Conservation (phyloP, 345 rosid genomes). For the Brassica incana region DNA sequence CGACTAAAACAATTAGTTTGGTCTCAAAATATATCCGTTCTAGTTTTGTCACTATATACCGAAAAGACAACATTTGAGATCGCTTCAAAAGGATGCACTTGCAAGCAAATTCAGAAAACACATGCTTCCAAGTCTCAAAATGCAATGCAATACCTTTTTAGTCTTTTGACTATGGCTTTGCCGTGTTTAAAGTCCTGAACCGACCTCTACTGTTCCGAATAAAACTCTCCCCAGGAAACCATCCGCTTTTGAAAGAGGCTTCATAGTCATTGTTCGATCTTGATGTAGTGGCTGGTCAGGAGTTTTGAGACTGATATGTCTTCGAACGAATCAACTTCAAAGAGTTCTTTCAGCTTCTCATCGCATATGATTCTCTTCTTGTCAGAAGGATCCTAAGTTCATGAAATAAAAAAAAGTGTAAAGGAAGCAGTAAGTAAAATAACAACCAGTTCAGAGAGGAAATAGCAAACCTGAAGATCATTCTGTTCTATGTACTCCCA, state of each 20-base stretch:
- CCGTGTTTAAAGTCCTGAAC: conserved; percentile 14
- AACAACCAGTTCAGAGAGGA: conserved; percentile 7
- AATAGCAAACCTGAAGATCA: conserved; percentile 57
- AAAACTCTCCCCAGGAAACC: not conserved
- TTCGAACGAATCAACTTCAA: conserved; percentile 53
- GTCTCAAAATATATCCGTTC: conserved; percentile 26
- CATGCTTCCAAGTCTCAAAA: conserved; percentile 35
- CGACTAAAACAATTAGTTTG: conserved; percentile 18
- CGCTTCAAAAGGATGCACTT: conserved; percentile 23
- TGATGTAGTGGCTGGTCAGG: conserved; percentile 52
- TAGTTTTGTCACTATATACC: conserved; percentile 27
- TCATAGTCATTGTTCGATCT: conserved; percentile 48
- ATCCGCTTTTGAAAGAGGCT: conserved; percentile 32
- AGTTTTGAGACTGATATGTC: conserved; percentile 54
- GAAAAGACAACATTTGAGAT: conserved; percentile 11
- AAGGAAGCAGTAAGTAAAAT: not conserved
- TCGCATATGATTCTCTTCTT: conserved; percentile 56
- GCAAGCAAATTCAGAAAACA: conserved; percentile 36
- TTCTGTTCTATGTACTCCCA: conserved; percentile 65
- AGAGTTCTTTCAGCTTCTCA: conserved; percentile 63
- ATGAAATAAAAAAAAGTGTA: not conserved
- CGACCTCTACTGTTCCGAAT: conserved; percentile 15
- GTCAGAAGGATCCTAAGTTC: conserved; percentile 56
- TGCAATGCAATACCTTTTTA: conserved; percentile 2
- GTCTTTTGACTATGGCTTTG: conserved; percentile 24